phyloP scores from a whole-genome alignment of 139 green algal genomes.

The Ostreobium quekettii region DNA sequence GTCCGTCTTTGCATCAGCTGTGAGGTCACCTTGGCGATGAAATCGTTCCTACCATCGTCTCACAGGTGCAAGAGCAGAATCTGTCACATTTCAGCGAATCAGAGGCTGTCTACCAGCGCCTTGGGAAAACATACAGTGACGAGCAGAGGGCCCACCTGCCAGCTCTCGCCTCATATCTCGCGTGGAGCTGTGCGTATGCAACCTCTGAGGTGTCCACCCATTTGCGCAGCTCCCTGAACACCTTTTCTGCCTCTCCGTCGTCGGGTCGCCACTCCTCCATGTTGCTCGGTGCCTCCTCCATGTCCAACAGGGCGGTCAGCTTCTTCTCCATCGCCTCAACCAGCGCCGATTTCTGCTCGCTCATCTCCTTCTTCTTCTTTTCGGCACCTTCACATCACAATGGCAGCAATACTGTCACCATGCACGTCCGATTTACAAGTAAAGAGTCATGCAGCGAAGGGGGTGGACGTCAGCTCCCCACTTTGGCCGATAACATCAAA shows the following conservation, averaged over 20 bases:
- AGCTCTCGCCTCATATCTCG: conserved; percentile 36
- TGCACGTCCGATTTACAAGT: too few species aligned
- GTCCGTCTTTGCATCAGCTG: background rate
- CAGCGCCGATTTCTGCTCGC: conserved; percentile 49
- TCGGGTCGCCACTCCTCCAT: background rate
- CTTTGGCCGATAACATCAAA: too few species aligned
- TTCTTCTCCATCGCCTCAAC: conserved; percentile 54
- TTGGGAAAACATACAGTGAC: too few species aligned
- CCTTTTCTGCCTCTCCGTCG: background rate
- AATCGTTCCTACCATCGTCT: background rate
- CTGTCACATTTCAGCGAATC: background rate
- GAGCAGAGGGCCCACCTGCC: conserved; percentile 28
- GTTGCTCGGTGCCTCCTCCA: conserved; percentile 16
- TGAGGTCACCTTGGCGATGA: background rate
- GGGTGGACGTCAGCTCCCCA: too few species aligned
- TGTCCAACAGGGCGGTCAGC: conserved; percentile 40
- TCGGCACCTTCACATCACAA: too few species aligned
- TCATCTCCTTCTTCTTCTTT: conserved; percentile 45
- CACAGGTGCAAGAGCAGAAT: background rate
- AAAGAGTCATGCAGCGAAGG: too few species aligned
- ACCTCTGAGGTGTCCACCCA: conserved; percentile 55
- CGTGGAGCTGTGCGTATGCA: conserved; percentile 48
- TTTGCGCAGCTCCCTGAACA: conserved; percentile 38
- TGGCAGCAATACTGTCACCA: too few species aligned
- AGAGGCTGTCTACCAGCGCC: too few species aligned